These are phyloP conservation scores for Metschnikowia anglica DNA, from an alignment of 805 yeast species.

Conservation along the genomic window DNA sequence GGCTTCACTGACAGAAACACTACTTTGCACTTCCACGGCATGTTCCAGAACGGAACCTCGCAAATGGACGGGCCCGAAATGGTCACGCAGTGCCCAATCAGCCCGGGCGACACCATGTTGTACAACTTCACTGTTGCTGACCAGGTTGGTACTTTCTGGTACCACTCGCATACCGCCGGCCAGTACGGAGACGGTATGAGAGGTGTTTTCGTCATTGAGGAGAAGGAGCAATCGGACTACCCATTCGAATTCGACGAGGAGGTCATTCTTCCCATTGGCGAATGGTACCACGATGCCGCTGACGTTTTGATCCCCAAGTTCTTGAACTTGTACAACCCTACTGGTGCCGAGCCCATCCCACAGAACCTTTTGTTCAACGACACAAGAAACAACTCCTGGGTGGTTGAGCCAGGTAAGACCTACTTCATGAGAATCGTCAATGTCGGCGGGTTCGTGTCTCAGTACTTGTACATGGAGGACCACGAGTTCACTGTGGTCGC, in stretches of 20 bases:
- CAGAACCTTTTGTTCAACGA: conserved; percentile 77
- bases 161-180: conserved; percentile 89
- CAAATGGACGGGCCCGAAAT: conserved; percentile 91
- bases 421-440: conserved; percentile 79
- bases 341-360: conserved; percentile 98
- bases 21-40: conserved; percentile 89
- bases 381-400: conserved; percentile 72
- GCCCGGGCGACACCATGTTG: conserved; percentile 68
- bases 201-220: conserved; percentile 74
- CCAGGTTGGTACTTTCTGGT: conserved; percentile 94
- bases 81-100: conserved; percentile 88
- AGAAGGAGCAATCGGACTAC: conserved; percentile 44
- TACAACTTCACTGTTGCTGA: conserved; percentile 86
- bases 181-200: conserved; percentile 95
- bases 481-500: conserved; percentile 85
- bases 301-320: conserved; percentile 54
- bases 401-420: conserved; percentile 80
- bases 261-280: conserved; percentile 62
- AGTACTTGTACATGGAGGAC: conserved; percentile 84
- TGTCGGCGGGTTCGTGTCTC: conserved; percentile 89
- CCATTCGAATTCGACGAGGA: conserved; percentile 84
- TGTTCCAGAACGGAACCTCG: conserved; percentile 73
- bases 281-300: conserved; percentile 81
- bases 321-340: conserved; percentile 77
- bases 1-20: conserved; percentile 67